Evolutionary conservation across 345 rosid genomes (phyloP), one percentile per base, ranked within the genome.

Genomic region (Camelina hispida): DNA sequence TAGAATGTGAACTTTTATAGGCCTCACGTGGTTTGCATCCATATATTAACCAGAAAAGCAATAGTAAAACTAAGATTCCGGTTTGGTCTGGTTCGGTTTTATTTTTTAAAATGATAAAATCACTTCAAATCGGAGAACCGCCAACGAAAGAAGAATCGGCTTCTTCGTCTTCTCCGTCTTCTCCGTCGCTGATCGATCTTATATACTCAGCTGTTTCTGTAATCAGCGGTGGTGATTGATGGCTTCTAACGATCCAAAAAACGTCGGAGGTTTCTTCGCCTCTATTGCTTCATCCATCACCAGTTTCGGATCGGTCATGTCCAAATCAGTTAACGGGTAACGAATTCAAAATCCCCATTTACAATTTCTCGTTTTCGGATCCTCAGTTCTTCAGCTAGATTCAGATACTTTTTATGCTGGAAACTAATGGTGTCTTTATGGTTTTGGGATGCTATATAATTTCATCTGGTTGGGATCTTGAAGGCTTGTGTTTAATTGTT

Each of bases 301-400:
- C 74, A 90, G 74, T 82, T 59, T 92, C 42, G 78, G 94, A 7
- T 83, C 77, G 75, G 86, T 87, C 76, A 85, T 93, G 96, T 71
- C 82, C 69, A 93, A 87, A 86, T 90, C 98, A 63, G 98, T 93
- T 74, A 88, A 86, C 80, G 91, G 94, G 96, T 92, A 83, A 51
- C 44, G 16, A 6, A 43, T 44, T 61, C 5, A 25, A 17, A 13
- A 59, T 35, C 46, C 4, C 4, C 15, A 35, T 25, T 17, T 38
- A 38, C n/a, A 10, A 35, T 17, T 59, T 14, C 63, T 59, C 62
- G 61, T 30, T 56, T 7, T 1, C 35, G 28, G 20, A 15, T 56
- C 3, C 61, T 32, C 20, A n/a, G n/a, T 3, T 54, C 17, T 1
- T 56, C 20, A 13, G 61, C 43, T 32, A 15, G 62, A 15, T 56